phyloP scores from a whole-genome alignment of 371 early-diverging fungal species.

The Mortierella sp. region DNA sequence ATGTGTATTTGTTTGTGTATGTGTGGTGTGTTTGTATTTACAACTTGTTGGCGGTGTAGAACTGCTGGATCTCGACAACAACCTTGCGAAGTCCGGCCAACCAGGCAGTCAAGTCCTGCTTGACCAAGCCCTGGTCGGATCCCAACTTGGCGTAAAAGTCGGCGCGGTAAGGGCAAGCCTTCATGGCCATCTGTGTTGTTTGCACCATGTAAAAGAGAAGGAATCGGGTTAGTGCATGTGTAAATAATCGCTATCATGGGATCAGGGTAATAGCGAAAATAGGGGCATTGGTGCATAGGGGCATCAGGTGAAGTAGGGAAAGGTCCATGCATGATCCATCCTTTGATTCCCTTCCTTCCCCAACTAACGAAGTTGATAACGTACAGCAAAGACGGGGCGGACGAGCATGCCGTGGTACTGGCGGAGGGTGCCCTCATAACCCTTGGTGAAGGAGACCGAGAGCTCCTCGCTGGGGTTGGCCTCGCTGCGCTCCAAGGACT shows the following conservation, averaged over 20 bases:
- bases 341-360: neutral
- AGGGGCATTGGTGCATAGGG: neutral
- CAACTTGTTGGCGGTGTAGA: conserved; percentile 39
- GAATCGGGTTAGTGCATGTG: neutral
- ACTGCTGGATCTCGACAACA: conserved; percentile 66
- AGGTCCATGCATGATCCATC: neutral
- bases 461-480: conserved; percentile 84
- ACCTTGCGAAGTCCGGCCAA: conserved; percentile 77
- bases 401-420: conserved; percentile 88
- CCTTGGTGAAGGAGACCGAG: conserved; percentile 82
- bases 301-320: neutral
- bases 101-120: conserved; percentile 76
- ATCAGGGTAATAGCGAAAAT: neutral
- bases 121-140: conserved; percentile 67
- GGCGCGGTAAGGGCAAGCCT: conserved; percentile 90
- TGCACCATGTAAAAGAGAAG: neutral
- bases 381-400: conserved; percentile 83
- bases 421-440: conserved; percentile 85
- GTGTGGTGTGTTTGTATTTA: conserved; percentile 1
- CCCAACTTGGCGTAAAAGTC: conserved; percentile 92
- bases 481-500: conserved; percentile 81
- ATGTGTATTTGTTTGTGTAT: neutral
- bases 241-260: neutral
- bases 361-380: neutral
- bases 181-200: conserved; percentile 86